Conservation (phyloP, 768 basidiomycete genomes). For the Lanmaoa rubissima region DNA sequence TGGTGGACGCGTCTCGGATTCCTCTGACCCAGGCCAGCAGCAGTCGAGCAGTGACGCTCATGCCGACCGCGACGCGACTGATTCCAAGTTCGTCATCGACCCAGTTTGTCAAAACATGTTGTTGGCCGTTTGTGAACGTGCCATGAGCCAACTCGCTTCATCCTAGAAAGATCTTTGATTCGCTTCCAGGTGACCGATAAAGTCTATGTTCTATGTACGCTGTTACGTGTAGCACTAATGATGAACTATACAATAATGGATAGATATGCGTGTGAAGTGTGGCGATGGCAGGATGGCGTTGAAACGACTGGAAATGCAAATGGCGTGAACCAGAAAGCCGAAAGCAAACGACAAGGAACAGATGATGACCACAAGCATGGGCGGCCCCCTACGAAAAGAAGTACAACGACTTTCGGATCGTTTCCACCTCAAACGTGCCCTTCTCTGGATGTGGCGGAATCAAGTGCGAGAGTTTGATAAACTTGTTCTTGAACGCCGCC, state of each 20-base stretch:
- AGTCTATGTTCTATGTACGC: conserved; percentile 13
- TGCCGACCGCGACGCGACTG: no score
- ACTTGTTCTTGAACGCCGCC: conserved; percentile 47
- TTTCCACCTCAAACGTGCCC: conserved; percentile 81
- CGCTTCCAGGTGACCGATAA: not conserved
- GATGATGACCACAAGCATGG: not conserved
- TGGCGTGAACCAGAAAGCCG: not conserved
- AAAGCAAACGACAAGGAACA: not conserved
- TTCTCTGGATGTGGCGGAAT: conserved; percentile 81
- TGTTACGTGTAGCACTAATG: conserved; percentile 13
- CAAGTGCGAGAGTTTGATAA: conserved; percentile 70
- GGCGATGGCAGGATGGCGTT: not conserved
- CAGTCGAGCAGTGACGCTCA: not conserved
- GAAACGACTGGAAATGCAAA: not conserved
- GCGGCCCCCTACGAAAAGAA: conserved; percentile 77
- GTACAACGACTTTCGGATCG: conserved; percentile 79
- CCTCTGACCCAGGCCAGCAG: not conserved
- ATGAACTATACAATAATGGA: conserved; percentile 16
- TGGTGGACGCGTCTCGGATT: not conserved
- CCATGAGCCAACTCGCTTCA: conserved; percentile 13
- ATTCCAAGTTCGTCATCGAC: conserved; percentile 11
- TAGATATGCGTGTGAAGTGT: conserved; percentile 8
- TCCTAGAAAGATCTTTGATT: not conserved
- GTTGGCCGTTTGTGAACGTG: conserved; percentile 29
- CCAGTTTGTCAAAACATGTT: conserved; percentile 27